Evolutionary conservation across 352 stramenopile species (phyloP), one percentile per base, ranked within the genome.

Genomic region (Phytophthora tubulina): DNA sequence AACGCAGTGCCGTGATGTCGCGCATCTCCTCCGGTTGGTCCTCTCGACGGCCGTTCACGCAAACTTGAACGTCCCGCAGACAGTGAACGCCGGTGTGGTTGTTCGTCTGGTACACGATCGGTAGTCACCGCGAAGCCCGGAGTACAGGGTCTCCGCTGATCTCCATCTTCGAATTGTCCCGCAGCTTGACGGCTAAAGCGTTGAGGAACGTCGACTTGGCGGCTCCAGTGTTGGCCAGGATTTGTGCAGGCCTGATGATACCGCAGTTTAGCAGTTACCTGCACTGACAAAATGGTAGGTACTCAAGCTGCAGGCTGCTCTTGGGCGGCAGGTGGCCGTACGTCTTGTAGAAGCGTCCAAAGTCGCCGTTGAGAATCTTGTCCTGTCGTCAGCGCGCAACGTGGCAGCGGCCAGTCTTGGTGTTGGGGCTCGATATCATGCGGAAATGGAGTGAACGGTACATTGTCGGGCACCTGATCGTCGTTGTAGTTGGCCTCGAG

Each of bases 341-440:
- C 69, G 93, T 94, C 62, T 91, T 88, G 78, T 94, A 94, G 67
- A 94, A 94, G 17, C 71, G 75, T 42, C 93, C 87, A 3, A 94
- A 70, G 1, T 85, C 87, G 27, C 87, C 86, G 42, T 79, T 79
- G 3, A 94, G 75, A 67, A 72, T 92, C 31, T 68, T 82, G 55
- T 92, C 86, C 92, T 57, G 54, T 92, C 78, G 39, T 88, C 82
- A 38, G 86, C 81, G 15, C 85, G 78, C 55, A 92, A 70, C 41
- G 86, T 76, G 32, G 54, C 69, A 76, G 30, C 58, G 69, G 68
- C 69, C 72, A 21, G 63, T 56, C 69, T 69, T 76, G 9, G 62
- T 76, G 31, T 76, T 63, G 2, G 39, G 48, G 33, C 17, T 46
- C 62, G 92, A 85, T 35, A 92, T 78, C 61, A 75, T 89, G 58